phyloP scores from a whole-genome alignment of 106 monocot species.

The Dendrobium officinale region DNA sequence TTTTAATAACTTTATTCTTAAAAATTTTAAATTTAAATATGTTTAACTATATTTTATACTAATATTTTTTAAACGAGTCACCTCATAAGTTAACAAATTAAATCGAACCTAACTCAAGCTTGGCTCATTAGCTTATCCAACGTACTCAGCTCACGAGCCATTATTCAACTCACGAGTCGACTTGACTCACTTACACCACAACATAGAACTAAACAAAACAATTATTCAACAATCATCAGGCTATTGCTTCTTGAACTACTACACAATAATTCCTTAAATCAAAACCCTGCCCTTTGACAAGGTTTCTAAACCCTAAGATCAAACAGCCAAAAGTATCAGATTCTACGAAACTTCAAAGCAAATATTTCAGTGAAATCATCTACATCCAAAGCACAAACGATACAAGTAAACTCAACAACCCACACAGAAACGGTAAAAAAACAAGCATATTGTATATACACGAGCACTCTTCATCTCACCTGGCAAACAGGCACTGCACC shows the following conservation, averaged over 20 bases:
- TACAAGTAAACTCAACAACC: not conserved
- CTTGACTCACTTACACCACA: too few relatives aligned
- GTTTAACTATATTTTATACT: too few relatives aligned
- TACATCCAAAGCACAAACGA: not conserved
- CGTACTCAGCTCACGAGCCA: too few relatives aligned
- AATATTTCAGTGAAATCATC: not conserved
- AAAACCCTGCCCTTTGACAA: constrained; percentile 7
- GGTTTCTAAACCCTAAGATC: not conserved
- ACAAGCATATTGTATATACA: not conserved
- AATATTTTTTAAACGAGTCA: too few relatives aligned
- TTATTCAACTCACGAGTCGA: too few relatives aligned
- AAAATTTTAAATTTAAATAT: too few relatives aligned
- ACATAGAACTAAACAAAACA: too few relatives aligned
- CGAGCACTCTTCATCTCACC: constrained; percentile 31
- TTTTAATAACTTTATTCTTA: too few relatives aligned
- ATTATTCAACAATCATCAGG: not conserved
- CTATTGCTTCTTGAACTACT: not conserved
- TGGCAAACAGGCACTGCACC: constrained; percentile 38
- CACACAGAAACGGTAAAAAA: not conserved
- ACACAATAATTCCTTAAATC: not conserved
- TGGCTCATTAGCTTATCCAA: too few relatives aligned
- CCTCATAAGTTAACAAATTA: too few relatives aligned
- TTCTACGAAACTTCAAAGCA: not conserved
- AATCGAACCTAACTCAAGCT: too few relatives aligned
- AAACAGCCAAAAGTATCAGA: not conserved